Percentiles rank a stretch among this genome's conserved stretches.
Evolutionary conservation across 2,329 filamentous ascomycete genomes (phyloP).

Genomic region (Claviceps digitariae): DNA sequence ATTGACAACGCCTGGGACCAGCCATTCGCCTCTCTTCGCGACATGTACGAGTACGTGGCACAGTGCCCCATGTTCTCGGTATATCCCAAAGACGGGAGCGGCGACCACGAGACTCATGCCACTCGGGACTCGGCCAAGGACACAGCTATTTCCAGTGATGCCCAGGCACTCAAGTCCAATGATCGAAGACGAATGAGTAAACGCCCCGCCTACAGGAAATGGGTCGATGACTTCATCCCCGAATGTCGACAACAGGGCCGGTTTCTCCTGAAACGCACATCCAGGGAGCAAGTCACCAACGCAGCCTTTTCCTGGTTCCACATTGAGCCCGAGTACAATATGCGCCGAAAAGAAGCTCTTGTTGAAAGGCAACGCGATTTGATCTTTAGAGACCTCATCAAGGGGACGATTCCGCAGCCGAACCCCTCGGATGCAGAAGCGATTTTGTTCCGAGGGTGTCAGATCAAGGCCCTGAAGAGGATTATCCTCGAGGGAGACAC

Average conservation of each 20-base stretch:
- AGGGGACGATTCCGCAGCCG: conserved; percentile 15
- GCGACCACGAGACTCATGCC: conserved; percentile 1
- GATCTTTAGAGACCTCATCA: conserved; percentile 34
- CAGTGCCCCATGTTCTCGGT: conserved; percentile 45
- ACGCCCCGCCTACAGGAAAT: conserved; percentile 44
- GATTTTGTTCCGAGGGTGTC: not conserved
- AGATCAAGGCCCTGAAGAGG: conserved; percentile 30
- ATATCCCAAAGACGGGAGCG: conserved; percentile 8
- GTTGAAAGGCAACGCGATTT: conserved; percentile 25
- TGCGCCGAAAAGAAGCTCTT: conserved; percentile 27
- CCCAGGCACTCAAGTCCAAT: conserved; percentile 32
- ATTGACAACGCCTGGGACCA: conserved; percentile 29
- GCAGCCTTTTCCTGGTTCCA: conserved; percentile 41
- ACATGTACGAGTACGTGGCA: conserved; percentile 49
- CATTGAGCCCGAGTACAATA: conserved; percentile 29
- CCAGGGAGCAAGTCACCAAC: conserved; percentile 32
- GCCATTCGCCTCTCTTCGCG: conserved; percentile 40
- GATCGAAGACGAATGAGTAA: conserved; percentile 42
- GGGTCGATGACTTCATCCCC: conserved; percentile 52
- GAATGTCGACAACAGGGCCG: conserved; percentile 27
- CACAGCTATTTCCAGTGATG: conserved; percentile 11
- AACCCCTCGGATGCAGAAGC: conserved; percentile 6
- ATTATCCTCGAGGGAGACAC: conserved; percentile 33
- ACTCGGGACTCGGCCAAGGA: not conserved
- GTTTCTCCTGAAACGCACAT: conserved; percentile 16